Base-by-base conservation (phyloP, 495 filamentous ascomycete genomes). In the Xylaria castorea region DNA sequence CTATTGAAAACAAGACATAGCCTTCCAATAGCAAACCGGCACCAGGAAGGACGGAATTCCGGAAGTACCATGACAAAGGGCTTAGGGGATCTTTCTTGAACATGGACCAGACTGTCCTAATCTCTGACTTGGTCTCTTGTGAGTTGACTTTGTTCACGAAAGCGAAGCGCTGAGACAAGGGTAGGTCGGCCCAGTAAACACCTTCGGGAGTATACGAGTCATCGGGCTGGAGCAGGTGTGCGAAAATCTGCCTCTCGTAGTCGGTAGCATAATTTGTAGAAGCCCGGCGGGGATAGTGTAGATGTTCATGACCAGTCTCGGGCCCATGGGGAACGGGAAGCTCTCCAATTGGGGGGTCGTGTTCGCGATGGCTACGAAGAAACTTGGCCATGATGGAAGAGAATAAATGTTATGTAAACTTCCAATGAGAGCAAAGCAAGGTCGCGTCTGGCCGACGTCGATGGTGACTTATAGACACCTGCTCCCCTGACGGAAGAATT, bases 1-100 rank as follows among this genome's bases (percentile, higher is more conserved):
- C 94, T 74, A 97, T 97, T 68, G 94, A 97, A 88, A 97, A 97
- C 40, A 97, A 88, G 50, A 97, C 94, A 82, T 97, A 97, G 77
- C 93, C 94, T 87, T 97, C 94, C 27, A 97, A 87, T 76, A 92
- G 89, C 36, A 97, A 87, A 81, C 94, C 94, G 73, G 93, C 93
- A 81, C 94, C 94, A 61, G 94, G 94, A 46, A 97, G 86, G 53
- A 97, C 90, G 83, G 94, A 93, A 78, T 97, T 96, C 75, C 88
- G 88, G 81, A 94, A 90, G 77, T 97, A 97, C 84, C 89, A 94
- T n/a, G 86, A 86, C 36, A 97, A 60, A 0, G 94, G 94, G 61
- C 90, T 91, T 27, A 97, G 84, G 27, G 93, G 94, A 78, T 96
- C 93, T 32, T 88, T 79, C 82, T 94, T 96, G 68, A 91, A 82